A percentile compares a stretch with the other conserved stretches of the same genome.
Conservation (phyloP, 2,329 filamentous ascomycete genomes). For the Phaeosphaeriaceae sp. region DNA sequence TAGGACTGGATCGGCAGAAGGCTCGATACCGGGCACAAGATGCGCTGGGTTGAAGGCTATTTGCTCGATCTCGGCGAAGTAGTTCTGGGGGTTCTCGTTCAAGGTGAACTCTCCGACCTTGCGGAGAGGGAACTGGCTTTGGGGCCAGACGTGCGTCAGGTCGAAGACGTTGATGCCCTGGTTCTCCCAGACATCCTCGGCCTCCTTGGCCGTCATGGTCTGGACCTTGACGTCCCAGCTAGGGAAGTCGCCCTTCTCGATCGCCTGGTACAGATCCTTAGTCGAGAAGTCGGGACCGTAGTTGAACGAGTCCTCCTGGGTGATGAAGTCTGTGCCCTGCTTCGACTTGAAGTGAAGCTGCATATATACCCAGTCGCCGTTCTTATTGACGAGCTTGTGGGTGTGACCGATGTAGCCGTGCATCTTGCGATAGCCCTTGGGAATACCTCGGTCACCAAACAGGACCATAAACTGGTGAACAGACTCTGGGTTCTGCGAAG, state of each 20-base stretch:
- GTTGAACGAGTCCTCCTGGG: conserved; percentile 58
- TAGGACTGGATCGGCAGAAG: conserved; percentile 73
- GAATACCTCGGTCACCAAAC: conserved; percentile 63
- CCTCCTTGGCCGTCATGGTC: conserved; percentile 61
- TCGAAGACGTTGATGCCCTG: conserved; percentile 63
- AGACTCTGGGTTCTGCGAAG: conserved; percentile 61
- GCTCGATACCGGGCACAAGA: conserved; percentile 71
- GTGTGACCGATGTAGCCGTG: conserved; percentile 62
- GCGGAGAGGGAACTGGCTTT: conserved; percentile 59
- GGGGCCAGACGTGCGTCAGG: conserved; percentile 63
- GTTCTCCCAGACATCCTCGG: conserved; percentile 60
- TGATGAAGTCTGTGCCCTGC: conserved; percentile 61
- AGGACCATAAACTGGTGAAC: conserved; percentile 62
- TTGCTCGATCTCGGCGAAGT: conserved; percentile 73
- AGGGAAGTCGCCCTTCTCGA: conserved; percentile 61
- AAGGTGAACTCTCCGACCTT: conserved; percentile 61
- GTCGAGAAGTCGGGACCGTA: conserved; percentile 61
- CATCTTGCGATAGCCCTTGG: conserved; percentile 63
- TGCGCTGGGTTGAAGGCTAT: conserved; percentile 73
- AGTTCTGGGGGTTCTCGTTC: conserved; percentile 65
- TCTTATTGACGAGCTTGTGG: conserved; percentile 61
- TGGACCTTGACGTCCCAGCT: conserved; percentile 60
- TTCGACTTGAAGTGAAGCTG: conserved; percentile 62
- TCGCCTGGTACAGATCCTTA: conserved; percentile 60
- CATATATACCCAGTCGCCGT: conserved; percentile 60